Evolutionary conservation across 345 rosid genomes (phyloP), one percentile per base, ranked within the genome.

Genomic region (Populus tremula): DNA sequence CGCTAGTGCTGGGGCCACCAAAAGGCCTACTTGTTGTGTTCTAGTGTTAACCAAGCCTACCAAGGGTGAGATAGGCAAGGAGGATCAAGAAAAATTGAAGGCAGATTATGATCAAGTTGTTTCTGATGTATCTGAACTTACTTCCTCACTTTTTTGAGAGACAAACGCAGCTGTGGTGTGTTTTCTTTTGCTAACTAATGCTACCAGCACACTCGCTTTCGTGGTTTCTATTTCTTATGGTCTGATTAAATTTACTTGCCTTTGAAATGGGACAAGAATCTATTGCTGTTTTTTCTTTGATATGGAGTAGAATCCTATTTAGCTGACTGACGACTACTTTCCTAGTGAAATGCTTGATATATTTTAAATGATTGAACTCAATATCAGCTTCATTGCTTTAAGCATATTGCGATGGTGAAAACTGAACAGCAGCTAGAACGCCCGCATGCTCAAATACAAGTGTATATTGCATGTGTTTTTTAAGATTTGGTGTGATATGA

Each of bases 11-110:
- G 81, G 67, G 66, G 65, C 76, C 35, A 78, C 81, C 66, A 27
- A 65, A 63, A 72, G 72, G 72, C 72, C 81, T 36, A 53, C 54
- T 33, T 78, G 81, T 38, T 53, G 72, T 72, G 72, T 78, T 64
- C 76, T 71, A 45, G 80, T 71, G 62, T 50, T 70, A 35, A 45
- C 80, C 66, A 71, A 78, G 70, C 76, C 70, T 61, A n/a, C 54
- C 59, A 68, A 76, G 66, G 73, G 73, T 16, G 67, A 54, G 8
- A 10, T 54, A 35, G 49, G 36, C 13, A 39, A 67, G 64, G 79
- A 54, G 36, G 79, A 67, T 8, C 73, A 71, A 36, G 75, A 62
- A 35, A 77, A 77, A 71, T 8, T 62, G 67, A 62, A 71, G 70
- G 43, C 75, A 61, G 76, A 64, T 63, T 64, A 61, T 45, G 43